These are phyloP conservation scores for Lactarius evosmus DNA, from an alignment of 768 basidiomycete genomes.

Conservation along the genomic window DNA sequence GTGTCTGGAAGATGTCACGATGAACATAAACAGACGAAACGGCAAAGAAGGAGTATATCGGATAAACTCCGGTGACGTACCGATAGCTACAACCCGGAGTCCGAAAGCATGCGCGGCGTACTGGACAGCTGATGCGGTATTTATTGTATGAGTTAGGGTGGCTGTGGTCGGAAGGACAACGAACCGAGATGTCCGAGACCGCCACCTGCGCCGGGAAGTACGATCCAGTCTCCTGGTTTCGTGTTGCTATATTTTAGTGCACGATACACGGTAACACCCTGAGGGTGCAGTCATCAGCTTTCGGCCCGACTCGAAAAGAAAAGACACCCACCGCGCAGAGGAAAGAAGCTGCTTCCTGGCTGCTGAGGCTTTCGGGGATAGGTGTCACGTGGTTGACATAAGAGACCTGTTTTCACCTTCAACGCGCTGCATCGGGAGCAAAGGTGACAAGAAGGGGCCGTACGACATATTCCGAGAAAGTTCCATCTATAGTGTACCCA, in stretches of 20 bases:
- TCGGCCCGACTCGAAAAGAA: neutral
- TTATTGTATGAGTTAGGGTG: neutral
- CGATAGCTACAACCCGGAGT: constrained; percentile 75
- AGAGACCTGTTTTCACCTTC: constrained; percentile 44
- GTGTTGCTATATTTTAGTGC: constrained; percentile 72
- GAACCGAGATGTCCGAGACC: constrained; percentile 79
- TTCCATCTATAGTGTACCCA: constrained; percentile 76
- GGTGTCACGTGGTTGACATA: constrained; percentile 72
- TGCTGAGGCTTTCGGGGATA: constrained; percentile 67
- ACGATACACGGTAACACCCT: constrained; percentile 85
- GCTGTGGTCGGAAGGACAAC: neutral
- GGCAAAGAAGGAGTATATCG: too few relatives aligned
- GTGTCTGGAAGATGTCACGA: constrained; percentile 46
- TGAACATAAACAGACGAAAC: constrained; percentile 1
- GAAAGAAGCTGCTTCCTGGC: constrained; percentile 67
- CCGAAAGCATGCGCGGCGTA: constrained; percentile 71
- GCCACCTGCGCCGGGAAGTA: constrained; percentile 74
- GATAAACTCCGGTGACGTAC: constrained; percentile 31
- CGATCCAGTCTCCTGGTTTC: constrained; percentile 69
- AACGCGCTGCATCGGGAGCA: neutral
- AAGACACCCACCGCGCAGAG: constrained; percentile 64
- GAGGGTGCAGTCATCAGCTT: neutral
- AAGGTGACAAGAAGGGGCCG: neutral
- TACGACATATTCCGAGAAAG: constrained; percentile 65
- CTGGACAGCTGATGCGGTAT: constrained; percentile 55